Evolutionary conservation across 257 asterid genomes (phyloP), one percentile per base, ranked within the genome.

Genomic region (Solanum medicagineum): DNA sequence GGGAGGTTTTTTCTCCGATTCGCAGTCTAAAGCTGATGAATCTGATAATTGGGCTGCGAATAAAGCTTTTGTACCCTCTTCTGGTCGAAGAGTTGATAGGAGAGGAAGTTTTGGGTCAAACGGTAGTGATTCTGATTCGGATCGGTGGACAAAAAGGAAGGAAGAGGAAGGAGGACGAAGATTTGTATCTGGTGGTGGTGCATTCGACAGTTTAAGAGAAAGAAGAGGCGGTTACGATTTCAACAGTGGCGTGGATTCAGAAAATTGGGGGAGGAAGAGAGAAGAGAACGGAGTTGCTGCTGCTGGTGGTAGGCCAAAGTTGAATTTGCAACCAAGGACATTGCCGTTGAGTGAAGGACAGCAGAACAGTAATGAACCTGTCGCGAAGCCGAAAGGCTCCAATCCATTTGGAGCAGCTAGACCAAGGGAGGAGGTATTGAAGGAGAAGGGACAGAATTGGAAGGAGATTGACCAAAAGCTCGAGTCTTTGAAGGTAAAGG

Each of bases 401-500:
- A 97, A 89, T 85, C 99, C 99, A 0, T 97, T 97, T 84, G 98
- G 99, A 14, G 93, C 87, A 53, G 99, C 99, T 1, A 90, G 99
- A 88, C 99, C 99, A 5, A 93, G 99, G 55, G 99, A 97, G 90
- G 99, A 95, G 89, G 99, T 95, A 47, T 88, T 97, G 93, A 97
- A 93, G 94, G 98, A 92, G 89, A 93, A 94, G 91, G 99, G 99
- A 16, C 95, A 92, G 71, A 98, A 97, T 86, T 92, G 93, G 94
- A 97, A 93, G 92, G 98, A 93, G 87, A 89, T 94, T 87, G 98
- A 93, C 65, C 95, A 92, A 84, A 94, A 93, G 92, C 93, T 97
- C 0, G 97, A 92, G 88, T 79, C 93, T 56, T 71, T 73, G 0
- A 97, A 91, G 94, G 71, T 92, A 53, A 95, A 89, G 87, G 98